Evolutionary conservation across 306 rosid species (phyloP).

Genomic region (Pyrus bretschneideri): DNA sequence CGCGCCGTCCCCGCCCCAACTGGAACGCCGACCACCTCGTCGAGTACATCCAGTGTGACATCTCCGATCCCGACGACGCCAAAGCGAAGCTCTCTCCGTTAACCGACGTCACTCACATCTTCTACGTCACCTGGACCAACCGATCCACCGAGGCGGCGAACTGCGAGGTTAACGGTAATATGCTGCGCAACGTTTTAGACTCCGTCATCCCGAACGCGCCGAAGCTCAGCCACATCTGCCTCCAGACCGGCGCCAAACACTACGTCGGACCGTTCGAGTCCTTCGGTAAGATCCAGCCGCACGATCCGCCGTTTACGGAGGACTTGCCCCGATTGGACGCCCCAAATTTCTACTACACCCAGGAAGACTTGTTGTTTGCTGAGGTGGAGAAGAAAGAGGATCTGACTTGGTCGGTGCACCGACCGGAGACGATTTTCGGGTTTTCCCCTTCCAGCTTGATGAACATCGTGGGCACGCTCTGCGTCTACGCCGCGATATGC

Average conservation of each 20-base stretch:
- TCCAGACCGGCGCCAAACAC: slow-evolving; percentile 63
- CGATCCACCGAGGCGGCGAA: slow-evolving; percentile 47
- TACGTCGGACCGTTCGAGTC: slow-evolving; percentile 48
- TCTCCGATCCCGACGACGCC: slow-evolving; percentile 47
- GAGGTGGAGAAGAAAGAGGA: slow-evolving; percentile 43
- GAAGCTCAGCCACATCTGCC: slow-evolving; percentile 60
- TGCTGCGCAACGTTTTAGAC: slow-evolving; percentile 46
- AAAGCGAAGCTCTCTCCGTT: slow-evolving; percentile 47
- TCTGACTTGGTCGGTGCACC: slow-evolving; percentile 56
- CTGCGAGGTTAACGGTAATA: slow-evolving; percentile 47
- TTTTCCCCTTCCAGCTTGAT: slow-evolving; percentile 67
- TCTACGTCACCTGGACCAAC: slow-evolving; percentile 52
- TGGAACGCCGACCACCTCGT: slow-evolving; percentile 68
- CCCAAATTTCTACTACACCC: slow-evolving; percentile 55
- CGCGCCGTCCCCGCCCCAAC: slow-evolving; percentile 57
- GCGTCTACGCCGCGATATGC: slow-evolving; percentile 65
- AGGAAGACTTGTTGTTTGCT: slow-evolving; percentile 44
- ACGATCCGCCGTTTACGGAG: slow-evolving; percentile 65
- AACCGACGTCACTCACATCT: slow-evolving; percentile 61
- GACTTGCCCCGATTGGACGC: slow-evolving; percentile 48
- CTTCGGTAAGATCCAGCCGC: slow-evolving; percentile 17
- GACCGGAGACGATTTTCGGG: slow-evolving; percentile 48
- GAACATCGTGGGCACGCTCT: slow-evolving; percentile 43
- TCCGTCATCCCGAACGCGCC: slow-evolving; percentile 55
- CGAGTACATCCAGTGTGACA: slow-evolving; percentile 64